Base-by-base conservation (phyloP, 2,329 filamentous ascomycete genomes). In the Penicillium sclerotiorum region DNA sequence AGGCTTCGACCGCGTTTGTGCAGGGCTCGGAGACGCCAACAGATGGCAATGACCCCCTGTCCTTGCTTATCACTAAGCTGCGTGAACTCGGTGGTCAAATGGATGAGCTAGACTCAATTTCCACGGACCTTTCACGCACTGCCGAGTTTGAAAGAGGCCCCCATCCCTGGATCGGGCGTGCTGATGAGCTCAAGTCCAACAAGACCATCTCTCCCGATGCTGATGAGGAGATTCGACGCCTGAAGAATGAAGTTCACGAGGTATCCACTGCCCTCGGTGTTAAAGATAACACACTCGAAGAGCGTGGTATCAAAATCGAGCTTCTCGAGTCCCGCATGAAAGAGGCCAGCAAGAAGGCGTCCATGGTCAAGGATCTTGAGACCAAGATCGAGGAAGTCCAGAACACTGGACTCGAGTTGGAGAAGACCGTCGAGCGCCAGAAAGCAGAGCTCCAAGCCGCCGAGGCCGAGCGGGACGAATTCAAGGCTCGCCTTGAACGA, bases 251-350 rank as follows among this genome's bases (percentile, higher is more conserved):
- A 58, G 82, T 94, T 58, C 84, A 86, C 57, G 89, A 93, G 63
- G 85, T 88, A 17, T 87, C 89, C 3, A 85, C 87, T 47, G 79
- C 82, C 3, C 80, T 90, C 49, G 84, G 87, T 1, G 81, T 86
- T 56, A 85, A 87, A 55, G 90, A 96, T 58, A 89, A 92, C 67
- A 86, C 87, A 28, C 83, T 95, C 45, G 91, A 95, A 69, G 93
- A 95, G 50, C 74, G 89, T 20, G 83, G 87, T n/a, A 87, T 96
- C 59, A 92, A 94, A 70, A 95, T 96, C 59, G 93, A 96, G 71
- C 89, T 94, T 33, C 84, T 97, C 30, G 89, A 95, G 69, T 89
- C 89, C 7, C 82, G 90, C 49, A 92, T 94, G 86, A 85, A 86
- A 50, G 91, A 95, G 64, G 89, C 89, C 5, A 84, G 85, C 57